Percentiles rank a stretch among this genome's conserved stretches.
Conservation (phyloP, 129 eudicot species). For the carrot (Daucus carota) region DH1_v3.0 NC_030385.2:7887001-7887500, state of each 20-base stretch:
- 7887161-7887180: neutral
- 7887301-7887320: slow-evolving; percentile 92
- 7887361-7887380: slow-evolving; percentile 65
- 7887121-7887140: neutral
- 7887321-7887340: slow-evolving; percentile 59
- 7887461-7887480: neutral
- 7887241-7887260: neutral
- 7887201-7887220: neutral
- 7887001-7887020: slow-evolving; percentile 85
- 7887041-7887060: slow-evolving; percentile 77
- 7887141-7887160: neutral
- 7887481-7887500: neutral
- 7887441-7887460: slow-evolving; percentile 6
- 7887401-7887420: slow-evolving; percentile 82
- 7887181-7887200: neutral
- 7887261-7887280: slow-evolving; percentile 3
- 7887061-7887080: slow-evolving; percentile 9
- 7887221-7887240: neutral
- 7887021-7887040: slow-evolving; percentile 92
- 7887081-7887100: neutral
- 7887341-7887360: slow-evolving; percentile 73
- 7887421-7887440: slow-evolving; percentile 1
- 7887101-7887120: neutral
- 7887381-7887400: slow-evolving; percentile 92
- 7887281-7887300: slow-evolving; percentile 84